Base-by-base conservation (phyloP, 495 filamentous ascomycete species). In the Talaromyces ruber region DNA sequence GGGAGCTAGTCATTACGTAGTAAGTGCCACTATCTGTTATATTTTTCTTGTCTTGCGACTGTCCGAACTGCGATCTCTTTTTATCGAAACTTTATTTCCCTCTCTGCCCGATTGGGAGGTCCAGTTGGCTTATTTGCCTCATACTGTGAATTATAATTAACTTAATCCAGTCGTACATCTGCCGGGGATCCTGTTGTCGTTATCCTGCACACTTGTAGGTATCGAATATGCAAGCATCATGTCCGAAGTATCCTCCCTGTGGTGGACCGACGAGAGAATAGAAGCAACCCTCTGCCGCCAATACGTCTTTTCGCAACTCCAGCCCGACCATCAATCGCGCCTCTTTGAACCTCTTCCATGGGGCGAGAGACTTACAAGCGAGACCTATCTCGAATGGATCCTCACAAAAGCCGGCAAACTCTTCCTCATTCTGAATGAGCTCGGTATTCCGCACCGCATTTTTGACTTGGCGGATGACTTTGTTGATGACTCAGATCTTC, bases 371-470 rank as follows among this genome's bases (percentile, higher is more conserved):
- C 72, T 97, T 64, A 97, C 92, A 1, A 90, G 91, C 67, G 87
- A 91, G 64, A 95, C 91, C 1, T 98, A 97, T 68, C 86, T 91
- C 73, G 93, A 97, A 65, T 95, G 90, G 89, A 95, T 98, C 62
- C 77, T 95, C 57, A 76, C 88, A 63, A 88, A 87, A 66, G 87
- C 90, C 4, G 88, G 83, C 64, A 83, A 86, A 60, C 81, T 96
- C 59, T 98, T 96, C 65, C 80, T 98, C 32, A 89, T 92, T 32
- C 81, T 97, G 32, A 79, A 86, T 45, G 88, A 93, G 61, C 79
- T 96, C 56, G 90, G 88, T 0, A 83, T 91, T 12, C 87, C 93
- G 0, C 87, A 91, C 62, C 88, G 88, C 71, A 95, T 97, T 56
- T 97, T 97, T 66, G 83, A 85, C 18, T 76, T 93, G 45, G 86